Evolutionary conservation across 1,284 basidiomycete genomes (phyloP).

Genomic region (Cutaneotrichosporon cyanovorans): DNA sequence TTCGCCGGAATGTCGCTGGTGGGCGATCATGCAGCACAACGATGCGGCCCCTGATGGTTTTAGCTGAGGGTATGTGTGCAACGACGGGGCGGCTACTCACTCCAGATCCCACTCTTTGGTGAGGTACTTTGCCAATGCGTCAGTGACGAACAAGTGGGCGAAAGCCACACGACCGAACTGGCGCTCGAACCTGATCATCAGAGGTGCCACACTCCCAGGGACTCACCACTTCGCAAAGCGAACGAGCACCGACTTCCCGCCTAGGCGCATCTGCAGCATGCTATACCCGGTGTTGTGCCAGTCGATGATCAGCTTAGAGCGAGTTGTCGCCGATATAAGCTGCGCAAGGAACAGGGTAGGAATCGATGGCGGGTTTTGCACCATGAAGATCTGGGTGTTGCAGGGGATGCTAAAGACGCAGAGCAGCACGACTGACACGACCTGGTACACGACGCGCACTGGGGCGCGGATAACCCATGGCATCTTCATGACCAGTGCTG

Average conservation of each 20-base stretch:
- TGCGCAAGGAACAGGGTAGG: conserved; percentile 84
- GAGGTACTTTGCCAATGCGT: conserved; percentile 71
- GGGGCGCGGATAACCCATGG: conserved; percentile 70
- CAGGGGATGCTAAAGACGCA: conserved; percentile 54
- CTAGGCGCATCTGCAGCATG: conserved; percentile 76
- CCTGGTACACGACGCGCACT: conserved; percentile 68
- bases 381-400: conserved; percentile 76
- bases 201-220: background rate
- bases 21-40: conserved; percentile 80
- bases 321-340: conserved; percentile 59
- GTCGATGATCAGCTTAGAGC: conserved; percentile 86
- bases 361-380: conserved; percentile 96
- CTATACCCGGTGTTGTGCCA: conserved; percentile 99
- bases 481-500: conserved; percentile 53
- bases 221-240: conserved; percentile 62
- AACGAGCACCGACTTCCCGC: conserved; percentile 61
- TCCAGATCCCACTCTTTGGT: conserved; percentile 66
- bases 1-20: conserved; percentile 66
- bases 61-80: conserved; percentile 17
- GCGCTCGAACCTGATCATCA: conserved; percentile 61
- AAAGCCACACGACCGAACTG: conserved; percentile 71
- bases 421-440: conserved; percentile 56
- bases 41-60: conserved; percentile 58
- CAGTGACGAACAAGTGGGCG: conserved; percentile 89
- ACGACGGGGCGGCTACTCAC: no score